Percentiles rank a stretch among this genome's conserved stretches.
phyloP scores from a whole-genome alignment of 352 stramenopile genomes.

The Phytophthora pisi region DNA sequence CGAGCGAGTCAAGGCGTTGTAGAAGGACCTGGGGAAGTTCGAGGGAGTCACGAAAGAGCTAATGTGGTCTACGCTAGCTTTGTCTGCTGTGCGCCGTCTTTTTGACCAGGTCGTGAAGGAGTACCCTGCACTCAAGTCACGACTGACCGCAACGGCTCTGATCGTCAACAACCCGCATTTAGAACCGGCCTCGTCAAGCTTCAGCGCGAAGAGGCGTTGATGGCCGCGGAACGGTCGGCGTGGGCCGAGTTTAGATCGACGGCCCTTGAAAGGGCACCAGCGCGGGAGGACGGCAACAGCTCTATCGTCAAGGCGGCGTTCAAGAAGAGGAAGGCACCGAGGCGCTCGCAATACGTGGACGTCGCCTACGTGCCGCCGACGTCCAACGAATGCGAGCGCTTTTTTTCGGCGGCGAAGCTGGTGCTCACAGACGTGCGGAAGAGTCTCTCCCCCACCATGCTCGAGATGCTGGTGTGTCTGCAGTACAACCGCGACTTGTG shows the following conservation, averaged over 20 bases:
- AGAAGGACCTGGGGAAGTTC: too few relatives aligned
- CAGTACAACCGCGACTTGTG: slow-evolving; percentile 5
- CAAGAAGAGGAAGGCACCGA: slow-evolving; percentile 8
- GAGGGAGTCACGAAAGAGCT: too few relatives aligned
- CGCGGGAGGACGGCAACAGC: background rate
- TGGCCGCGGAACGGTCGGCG: background rate
- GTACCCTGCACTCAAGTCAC: background rate
- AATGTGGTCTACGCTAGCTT: too few relatives aligned
- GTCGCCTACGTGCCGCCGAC: slow-evolving; percentile 6
- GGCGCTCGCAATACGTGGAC: slow-evolving; percentile 1
- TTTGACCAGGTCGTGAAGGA: slow-evolving; percentile 11
- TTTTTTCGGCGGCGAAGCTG: slow-evolving; percentile 18
- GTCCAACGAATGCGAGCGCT: slow-evolving; percentile 31
- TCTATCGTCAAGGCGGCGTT: slow-evolving; percentile 18
- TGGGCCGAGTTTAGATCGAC: slow-evolving; percentile 3
- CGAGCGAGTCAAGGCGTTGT: too few relatives aligned
- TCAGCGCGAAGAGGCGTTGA: background rate
- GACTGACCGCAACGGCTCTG: background rate
- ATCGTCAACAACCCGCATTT: slow-evolving; percentile 4
- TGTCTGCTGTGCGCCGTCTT: too few relatives aligned
- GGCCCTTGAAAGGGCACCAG: background rate
- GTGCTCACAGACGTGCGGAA: slow-evolving; percentile 18
- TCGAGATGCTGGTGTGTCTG: slow-evolving; percentile 1
- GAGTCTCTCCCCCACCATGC: background rate
- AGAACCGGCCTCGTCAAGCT: slow-evolving; percentile 4